Percentiles rank a stretch among this genome's conserved stretches.
Conservation (phyloP, 148 eudicot genomes). For the Amaranthus cruentus region DNA sequence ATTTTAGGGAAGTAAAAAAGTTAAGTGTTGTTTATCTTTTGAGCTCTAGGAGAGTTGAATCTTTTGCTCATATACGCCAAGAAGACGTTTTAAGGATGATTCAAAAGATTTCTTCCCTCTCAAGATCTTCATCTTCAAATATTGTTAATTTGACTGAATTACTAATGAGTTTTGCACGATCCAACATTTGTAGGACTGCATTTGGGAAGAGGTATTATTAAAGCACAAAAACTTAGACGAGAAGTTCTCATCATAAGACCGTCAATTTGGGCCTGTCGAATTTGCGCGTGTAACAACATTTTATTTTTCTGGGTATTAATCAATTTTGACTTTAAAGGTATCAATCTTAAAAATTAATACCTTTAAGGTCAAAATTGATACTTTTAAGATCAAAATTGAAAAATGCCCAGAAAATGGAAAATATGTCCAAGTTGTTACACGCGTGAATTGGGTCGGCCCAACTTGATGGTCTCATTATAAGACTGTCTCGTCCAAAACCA, state of each 20-base stretch:
- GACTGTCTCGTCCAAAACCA: no score
- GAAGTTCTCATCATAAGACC: not conserved
- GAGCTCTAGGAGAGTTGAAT: not conserved
- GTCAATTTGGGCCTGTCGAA: no score
- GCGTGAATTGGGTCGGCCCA: no score
- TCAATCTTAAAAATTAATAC: no score
- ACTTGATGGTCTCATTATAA: no score
- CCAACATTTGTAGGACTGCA: not conserved
- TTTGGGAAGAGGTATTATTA: not conserved
- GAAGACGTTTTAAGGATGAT: not conserved
- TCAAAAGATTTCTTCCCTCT: not conserved
- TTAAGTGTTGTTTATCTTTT: not conserved
- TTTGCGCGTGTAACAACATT: no score
- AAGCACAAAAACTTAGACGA: not conserved
- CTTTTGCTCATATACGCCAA: not conserved
- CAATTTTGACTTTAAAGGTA: no score
- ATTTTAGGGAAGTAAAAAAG: not conserved
- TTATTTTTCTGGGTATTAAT: no score
- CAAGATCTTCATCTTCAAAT: not conserved
- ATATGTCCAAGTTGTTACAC: no score
- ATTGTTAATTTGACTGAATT: not conserved
- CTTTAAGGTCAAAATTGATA: not conserved
- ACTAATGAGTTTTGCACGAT: not conserved
- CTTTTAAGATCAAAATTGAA: no score
- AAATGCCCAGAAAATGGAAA: no score